Conservation (phyloP, 306 rosid species). For the Prunus mongolica region DNA sequence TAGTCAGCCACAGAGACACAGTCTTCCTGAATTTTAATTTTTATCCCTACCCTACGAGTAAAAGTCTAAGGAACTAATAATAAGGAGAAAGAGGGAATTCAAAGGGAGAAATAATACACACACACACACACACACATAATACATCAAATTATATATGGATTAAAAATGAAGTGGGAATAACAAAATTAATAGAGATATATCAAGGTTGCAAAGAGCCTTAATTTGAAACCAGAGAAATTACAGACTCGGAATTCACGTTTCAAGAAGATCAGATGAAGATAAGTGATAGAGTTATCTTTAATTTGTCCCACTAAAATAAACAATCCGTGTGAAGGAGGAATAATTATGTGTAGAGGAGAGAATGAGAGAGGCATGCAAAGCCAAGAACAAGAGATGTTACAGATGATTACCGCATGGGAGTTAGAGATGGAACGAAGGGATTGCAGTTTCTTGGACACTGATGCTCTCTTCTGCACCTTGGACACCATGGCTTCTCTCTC, state of each 20-base stretch:
- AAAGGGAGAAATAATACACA: neutral
- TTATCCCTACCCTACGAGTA: too few relatives aligned
- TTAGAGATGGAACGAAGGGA: constrained; percentile 51
- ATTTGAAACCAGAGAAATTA: neutral
- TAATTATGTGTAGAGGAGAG: too few relatives aligned
- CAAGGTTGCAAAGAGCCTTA: neutral
- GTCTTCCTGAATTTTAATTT: too few relatives aligned
- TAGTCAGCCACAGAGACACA: too few relatives aligned
- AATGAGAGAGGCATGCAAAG: too few relatives aligned
- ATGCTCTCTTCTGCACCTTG: constrained; percentile 47
- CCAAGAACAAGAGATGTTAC: neutral
- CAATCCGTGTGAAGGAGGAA: too few relatives aligned
- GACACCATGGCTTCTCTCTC: constrained; percentile 43
- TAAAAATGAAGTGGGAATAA: neutral
- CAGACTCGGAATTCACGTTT: neutral
- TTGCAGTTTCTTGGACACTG: constrained; percentile 45
- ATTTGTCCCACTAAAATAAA: too few relatives aligned
- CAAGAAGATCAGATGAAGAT: neutral
- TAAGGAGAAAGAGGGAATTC: too few relatives aligned
- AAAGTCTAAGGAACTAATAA: too few relatives aligned
- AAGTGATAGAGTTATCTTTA: neutral
- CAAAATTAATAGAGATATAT: neutral
- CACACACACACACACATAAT: neutral
- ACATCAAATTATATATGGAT: neutral
- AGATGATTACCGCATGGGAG: constrained; percentile 35